A percentile compares a stretch with the other conserved stretches of the same genome.
phyloP scores from a whole-genome alignment of 1,284 basidiomycete species.

The Calocybe gambosa region DNA sequence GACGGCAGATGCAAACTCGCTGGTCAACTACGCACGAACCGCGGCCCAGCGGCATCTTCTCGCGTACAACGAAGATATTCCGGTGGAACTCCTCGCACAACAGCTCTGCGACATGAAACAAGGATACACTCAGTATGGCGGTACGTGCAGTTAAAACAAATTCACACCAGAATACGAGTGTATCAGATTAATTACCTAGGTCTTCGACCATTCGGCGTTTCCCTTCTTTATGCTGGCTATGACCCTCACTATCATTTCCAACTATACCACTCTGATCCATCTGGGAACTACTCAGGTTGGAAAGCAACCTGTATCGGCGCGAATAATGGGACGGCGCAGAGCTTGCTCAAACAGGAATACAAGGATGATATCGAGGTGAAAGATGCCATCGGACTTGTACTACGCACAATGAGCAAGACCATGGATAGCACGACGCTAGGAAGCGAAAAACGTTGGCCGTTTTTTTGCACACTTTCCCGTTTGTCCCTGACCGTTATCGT shows the following conservation, averaged over 20 bases:
- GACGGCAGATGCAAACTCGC: conserved; percentile 96
- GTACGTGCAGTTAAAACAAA: conserved; percentile 43
- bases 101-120: conserved; percentile 96
- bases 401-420: conserved; percentile 98
- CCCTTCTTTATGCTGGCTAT: conserved; percentile 93
- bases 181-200: too few species aligned
- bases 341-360: conserved; percentile 96
- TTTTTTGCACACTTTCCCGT: conserved; percentile 2
- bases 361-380: conserved; percentile 91
- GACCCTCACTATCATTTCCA: conserved; percentile 97
- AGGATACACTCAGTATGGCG: conserved; percentile 97
- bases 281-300: conserved; percentile 98
- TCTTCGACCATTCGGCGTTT: conserved; percentile 96
- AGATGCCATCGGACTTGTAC: conserved; percentile 87
- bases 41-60: conserved; percentile 88
- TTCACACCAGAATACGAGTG: too few species aligned
- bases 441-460: conserved; percentile 82
- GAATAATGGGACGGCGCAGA: conserved; percentile 93
- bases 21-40: conserved; percentile 92
- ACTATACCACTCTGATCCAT: conserved; percentile 97
- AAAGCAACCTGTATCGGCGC: conserved; percentile 98
- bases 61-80: conserved; percentile 95
- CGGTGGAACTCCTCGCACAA: conserved; percentile 93
- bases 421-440: conserved; percentile 98
- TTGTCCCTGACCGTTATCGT: neutral